Evolutionary conservation across 106 monocot species (phyloP), one percentile per base, ranked within the genome.

Genomic region (Dioscorea dumetorum): DNA sequence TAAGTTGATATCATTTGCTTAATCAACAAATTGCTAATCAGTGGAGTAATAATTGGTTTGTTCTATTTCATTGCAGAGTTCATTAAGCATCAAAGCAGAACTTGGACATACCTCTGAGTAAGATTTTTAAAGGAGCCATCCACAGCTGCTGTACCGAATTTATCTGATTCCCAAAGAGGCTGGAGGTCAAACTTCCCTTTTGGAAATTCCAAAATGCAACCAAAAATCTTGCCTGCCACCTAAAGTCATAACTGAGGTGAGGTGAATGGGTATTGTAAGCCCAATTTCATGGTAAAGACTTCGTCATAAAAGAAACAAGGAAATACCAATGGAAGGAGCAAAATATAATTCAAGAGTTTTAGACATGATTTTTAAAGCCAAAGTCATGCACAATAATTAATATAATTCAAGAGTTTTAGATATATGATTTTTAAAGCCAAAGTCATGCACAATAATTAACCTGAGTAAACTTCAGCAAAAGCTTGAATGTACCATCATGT

Each of bases 181-280:
- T 33, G 64, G 41, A n/a, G 34, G 16, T 20, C n/a, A 48, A 41
- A 64, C 41, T 48, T 48, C 64, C 41, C 35, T 48, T 6, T 4
- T 28, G 28, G 3, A 64, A 64, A 48, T 64, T 48, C 64, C 64
- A 41, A 48, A 64, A 64, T 41, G 64, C 64, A 64, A 64, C 64
- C 64, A 64, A n/a, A 35, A 48, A 64, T 41, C 35, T 64, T 41
- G 64, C 19, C 1, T 64, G 64, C 2, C 28, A 41, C 64, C 64
- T 64, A 41, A 28, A n/a, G 21, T 41, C 16, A 56, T 15, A 19
- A 56, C 16, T 56, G 2, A 56, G 5, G 13, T 4, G 13, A 56
- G 54, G 19, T 12, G 16, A 19, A 56, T 5, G 15, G 19, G 19
- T 56, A 19, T 56, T 56, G 14, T 28, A 3, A 28, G 28, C 28